Evolutionary conservation across 2,329 filamentous ascomycete species (phyloP).

Genomic region (Pezicula radicicola): DNA sequence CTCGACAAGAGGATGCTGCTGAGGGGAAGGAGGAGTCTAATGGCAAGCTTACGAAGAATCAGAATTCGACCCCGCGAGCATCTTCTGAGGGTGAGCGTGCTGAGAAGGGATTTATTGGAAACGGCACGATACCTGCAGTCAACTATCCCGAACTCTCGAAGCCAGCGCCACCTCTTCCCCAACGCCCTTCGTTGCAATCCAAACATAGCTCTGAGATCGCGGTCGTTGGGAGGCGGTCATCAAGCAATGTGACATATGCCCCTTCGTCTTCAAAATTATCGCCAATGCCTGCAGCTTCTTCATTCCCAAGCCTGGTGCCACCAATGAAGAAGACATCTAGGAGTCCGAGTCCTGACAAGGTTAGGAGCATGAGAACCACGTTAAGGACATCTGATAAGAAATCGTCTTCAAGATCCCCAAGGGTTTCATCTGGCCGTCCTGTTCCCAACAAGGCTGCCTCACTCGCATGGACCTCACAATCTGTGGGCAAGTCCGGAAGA

Average conservation of each 20-base stretch:
- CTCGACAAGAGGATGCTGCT: slow-evolving; percentile 43
- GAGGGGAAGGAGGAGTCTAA: slow-evolving; percentile 15
- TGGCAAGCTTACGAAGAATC: slow-evolving; percentile 26
- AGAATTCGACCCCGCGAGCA: slow-evolving; percentile 21
- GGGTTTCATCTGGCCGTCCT: slow-evolving; percentile 20
- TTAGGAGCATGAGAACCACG: slow-evolving; percentile 58
- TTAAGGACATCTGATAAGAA: slow-evolving; percentile 45
- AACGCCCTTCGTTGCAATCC: slow-evolving; percentile 42
- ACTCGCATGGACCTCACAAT: slow-evolving; percentile 46
- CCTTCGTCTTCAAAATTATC: slow-evolving; percentile 13
- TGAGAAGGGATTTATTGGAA: slow-evolving; percentile 65
- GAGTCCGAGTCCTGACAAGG: slow-evolving; percentile 56
- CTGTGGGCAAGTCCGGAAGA: slow-evolving; percentile 17
- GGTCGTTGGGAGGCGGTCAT: slow-evolving; percentile 29
- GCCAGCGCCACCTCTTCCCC: slow-evolving; percentile 48
- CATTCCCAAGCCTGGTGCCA: slow-evolving; percentile 15
- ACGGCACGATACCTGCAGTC: slow-evolving; percentile 77
- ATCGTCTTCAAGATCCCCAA: slow-evolving; percentile 35
- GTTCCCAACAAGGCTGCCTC: slow-evolving; percentile 62
- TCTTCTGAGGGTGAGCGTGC: slow-evolving; percentile 22
- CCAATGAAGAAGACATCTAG: slow-evolving; percentile 35
- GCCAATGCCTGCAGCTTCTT: slow-evolving; percentile 7
- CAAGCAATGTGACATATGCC: slow-evolving; percentile 5
- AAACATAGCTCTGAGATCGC: slow-evolving; percentile 50
- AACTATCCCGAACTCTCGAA: slow-evolving; percentile 80